Conservation (phyloP, 768 basidiomycete species). For the Auriscalpium vulgare region DNA sequence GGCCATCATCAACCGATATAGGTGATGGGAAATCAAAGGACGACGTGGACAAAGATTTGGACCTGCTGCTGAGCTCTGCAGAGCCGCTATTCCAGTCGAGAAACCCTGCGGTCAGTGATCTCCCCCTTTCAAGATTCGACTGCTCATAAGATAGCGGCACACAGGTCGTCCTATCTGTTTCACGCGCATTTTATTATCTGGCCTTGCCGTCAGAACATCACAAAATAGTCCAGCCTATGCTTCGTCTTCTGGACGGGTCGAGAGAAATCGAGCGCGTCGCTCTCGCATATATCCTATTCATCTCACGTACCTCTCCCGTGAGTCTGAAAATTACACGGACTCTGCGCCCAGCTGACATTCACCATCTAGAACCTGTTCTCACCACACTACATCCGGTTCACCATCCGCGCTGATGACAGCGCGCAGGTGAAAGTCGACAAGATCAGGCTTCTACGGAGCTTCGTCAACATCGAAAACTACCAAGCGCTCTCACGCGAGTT, state of each 20-base stretch:
- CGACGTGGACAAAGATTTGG: conserved; percentile 72
- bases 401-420: conserved; percentile 62
- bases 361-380: conserved; percentile 50
- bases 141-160: background rate
- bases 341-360: background rate
- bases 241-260: conserved; percentile 62
- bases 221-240: conserved; percentile 61
- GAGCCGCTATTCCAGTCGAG: conserved; percentile 78
- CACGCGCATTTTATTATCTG: conserved; percentile 67
- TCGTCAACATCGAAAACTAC: conserved; percentile 62
- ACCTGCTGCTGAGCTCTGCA: conserved; percentile 60
- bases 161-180: conserved; percentile 75
- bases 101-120: conserved; percentile 72
- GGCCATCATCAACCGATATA: conserved; percentile 36
- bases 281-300: conserved; percentile 58
- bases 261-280: conserved; percentile 72
- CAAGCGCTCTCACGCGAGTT: conserved; percentile 74
- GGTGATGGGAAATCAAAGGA: conserved; percentile 30
- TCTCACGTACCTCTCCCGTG: conserved; percentile 64
- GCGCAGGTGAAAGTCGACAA: conserved; percentile 65
- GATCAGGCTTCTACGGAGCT: conserved; percentile 58
- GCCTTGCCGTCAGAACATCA: conserved; percentile 46
- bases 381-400: conserved; percentile 55
- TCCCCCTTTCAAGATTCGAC: too few relatives aligned
- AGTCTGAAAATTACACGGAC: conserved; percentile 18